These are phyloP conservation scores for Setaria italica DNA, from an alignment of 202 grass and related monocot species.

Conservation along the genomic window DNA sequence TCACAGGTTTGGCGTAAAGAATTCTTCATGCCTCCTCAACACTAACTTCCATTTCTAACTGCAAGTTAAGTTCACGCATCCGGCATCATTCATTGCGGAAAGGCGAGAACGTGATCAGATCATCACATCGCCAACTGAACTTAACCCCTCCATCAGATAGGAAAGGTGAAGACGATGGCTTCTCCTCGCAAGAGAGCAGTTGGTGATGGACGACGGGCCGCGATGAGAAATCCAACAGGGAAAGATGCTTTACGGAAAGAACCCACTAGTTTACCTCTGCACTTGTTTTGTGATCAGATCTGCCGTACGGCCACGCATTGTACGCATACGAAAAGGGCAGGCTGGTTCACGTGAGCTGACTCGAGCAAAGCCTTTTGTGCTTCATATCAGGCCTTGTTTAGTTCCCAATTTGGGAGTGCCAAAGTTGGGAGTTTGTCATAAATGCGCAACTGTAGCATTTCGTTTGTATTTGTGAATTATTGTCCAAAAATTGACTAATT, in stretches of 20 bases:
- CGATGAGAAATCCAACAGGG: not conserved
- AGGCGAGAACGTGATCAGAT: not conserved
- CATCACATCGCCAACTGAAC: not conserved
- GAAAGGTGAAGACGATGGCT: not conserved
- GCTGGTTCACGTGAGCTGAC: constrained; percentile 26
- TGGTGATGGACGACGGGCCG: not conserved
- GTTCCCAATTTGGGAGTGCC: too few relatives aligned
- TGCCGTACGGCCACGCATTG: constrained; percentile 1
- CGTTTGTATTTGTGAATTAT: too few relatives aligned
- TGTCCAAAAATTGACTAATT: too few relatives aligned
- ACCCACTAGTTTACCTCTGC: not conserved
- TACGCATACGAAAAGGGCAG: constrained; percentile 21
- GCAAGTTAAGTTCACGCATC: not conserved
- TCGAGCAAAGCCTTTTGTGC: constrained; percentile 18
- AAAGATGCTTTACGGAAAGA: not conserved
- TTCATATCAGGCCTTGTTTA: too few relatives aligned
- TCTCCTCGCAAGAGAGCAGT: not conserved
- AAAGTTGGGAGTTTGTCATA: too few relatives aligned
- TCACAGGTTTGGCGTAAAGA: not conserved
- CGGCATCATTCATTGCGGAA: not conserved
- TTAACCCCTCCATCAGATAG: not conserved
- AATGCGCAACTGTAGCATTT: too few relatives aligned
- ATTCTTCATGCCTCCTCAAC: too few relatives aligned
- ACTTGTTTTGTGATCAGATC: constrained; percentile 29
- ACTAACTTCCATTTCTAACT: too few relatives aligned